Conservation (phyloP, 768 basidiomycete genomes). For the Psilocybe cyanescens region DNA sequence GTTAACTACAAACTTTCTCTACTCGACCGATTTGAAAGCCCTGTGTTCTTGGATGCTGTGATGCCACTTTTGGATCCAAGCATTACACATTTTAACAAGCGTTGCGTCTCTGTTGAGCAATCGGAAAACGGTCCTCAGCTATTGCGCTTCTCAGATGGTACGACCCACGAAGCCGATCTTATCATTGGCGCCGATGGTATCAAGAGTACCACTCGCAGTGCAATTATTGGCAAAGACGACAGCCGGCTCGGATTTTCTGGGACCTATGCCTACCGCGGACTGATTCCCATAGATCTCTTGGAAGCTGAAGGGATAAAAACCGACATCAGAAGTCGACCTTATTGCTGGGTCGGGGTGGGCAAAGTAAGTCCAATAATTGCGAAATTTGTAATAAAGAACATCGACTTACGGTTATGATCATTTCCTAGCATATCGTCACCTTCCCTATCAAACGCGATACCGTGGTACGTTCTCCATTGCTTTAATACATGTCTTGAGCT, state of each 20-base stretch:
- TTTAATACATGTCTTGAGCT: neutral
- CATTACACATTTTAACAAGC: constrained; percentile 53
- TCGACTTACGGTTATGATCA: neutral
- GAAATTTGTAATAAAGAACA: neutral
- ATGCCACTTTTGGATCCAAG: constrained; percentile 43
- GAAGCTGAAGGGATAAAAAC: constrained; percentile 45
- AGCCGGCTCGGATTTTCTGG: constrained; percentile 47
- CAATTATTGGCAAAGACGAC: constrained; percentile 51
- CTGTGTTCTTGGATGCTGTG: constrained; percentile 54
- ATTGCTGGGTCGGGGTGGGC: constrained; percentile 48
- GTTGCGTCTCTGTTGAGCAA: constrained; percentile 40
- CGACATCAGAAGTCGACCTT: constrained; percentile 36
- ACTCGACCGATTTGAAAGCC: constrained; percentile 34
- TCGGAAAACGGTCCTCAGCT: constrained; percentile 29
- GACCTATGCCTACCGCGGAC: constrained; percentile 51
- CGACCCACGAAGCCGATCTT: constrained; percentile 43
- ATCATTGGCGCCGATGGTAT: constrained; percentile 54
- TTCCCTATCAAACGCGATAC: constrained; percentile 49
- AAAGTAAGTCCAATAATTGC: constrained; percentile 36
- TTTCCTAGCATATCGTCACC: constrained; percentile 53
- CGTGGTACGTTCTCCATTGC: constrained; percentile 35
- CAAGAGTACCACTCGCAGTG: constrained; percentile 51
- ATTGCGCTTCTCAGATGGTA: constrained; percentile 54
- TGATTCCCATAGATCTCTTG: constrained; percentile 44
- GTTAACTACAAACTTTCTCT: neutral